Conservation (phyloP, 345 rosid species). For the Acer negundo region DNA sequence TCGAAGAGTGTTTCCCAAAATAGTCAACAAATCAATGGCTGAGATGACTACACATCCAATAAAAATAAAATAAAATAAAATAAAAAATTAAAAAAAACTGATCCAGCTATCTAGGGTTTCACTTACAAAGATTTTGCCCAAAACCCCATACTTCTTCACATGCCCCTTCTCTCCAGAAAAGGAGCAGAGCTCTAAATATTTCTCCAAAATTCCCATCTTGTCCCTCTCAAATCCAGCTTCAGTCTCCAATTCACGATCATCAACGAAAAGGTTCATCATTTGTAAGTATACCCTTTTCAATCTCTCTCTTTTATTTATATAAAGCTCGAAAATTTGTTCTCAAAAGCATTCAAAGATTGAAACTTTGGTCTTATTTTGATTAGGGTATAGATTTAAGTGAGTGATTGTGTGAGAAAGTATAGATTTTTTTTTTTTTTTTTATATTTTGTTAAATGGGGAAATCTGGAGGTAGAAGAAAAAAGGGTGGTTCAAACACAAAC, state of each 20-base stretch:
- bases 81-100: neutral
- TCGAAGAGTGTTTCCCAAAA: neutral
- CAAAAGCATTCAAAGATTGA: neutral
- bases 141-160: constrained; percentile 5
- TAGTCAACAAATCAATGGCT: constrained; percentile 1
- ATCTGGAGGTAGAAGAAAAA: constrained; percentile 86
- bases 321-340: neutral
- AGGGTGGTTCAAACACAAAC: constrained; percentile 51
- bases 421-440: neutral
- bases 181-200: neutral
- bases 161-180: neutral
- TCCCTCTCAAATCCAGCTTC: constrained; percentile 1
- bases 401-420: neutral
- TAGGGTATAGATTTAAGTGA: neutral
- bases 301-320: neutral
- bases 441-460: constrained; percentile 59
- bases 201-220: neutral
- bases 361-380: constrained; percentile 7
- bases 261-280: constrained; percentile 2
- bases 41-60: neutral
- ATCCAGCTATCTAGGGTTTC: constrained; percentile 24
- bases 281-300: constrained; percentile 18
- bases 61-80: too few species aligned
- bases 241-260: constrained; percentile 14
- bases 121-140: neutral